Evolutionary conservation across 2,329 filamentous ascomycete species (phyloP), one percentile per base, ranked within the genome.

Genomic region (Fusarium setosum): DNA sequence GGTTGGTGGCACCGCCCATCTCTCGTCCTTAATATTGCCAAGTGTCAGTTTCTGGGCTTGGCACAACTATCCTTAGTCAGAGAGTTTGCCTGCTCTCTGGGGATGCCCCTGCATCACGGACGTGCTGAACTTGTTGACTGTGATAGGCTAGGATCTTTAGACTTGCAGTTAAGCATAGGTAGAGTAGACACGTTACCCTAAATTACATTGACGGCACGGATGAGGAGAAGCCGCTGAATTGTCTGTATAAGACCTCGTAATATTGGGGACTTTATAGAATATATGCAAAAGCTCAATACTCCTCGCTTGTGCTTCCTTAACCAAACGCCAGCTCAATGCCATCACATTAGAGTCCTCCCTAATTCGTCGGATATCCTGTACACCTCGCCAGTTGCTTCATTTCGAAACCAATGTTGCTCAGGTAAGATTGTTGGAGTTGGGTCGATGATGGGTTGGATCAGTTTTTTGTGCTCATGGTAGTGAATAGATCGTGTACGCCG

Each of bases 351-450:
- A 7, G 58, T 45, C 40, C 41, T 56, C 15, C 68, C 68, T 21
- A 70, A 11, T 17, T 62, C 68, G 21, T 62, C 57, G 9, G 66
- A 66, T 7, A 75, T 71, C 37, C 65, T 71, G 45, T 73, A 72
- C n/a, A 71, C 59, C 50, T 74, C 68, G 15, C 72, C 73, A 20
- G 70, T 74, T 32, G 69, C 60, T 4, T 60, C 47, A 11, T 71
- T 59, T 18, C 65, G 56, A 11, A 69, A 51, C 63, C 69, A 71
- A 29, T 71, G 69, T 31, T 67, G 56, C 15, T 58, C 59, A 18
- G 69, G 69, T n/a, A 69, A 50, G 6, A 71, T 37, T 8, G 59
- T 66, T 5, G 68, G 68, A 12, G 61, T 52, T 2, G 69, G 65
- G 7, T 73, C 70, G 17, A 59, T 55, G 7, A 73, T 69, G 4